Conservation (phyloP, 768 basidiomycete species). For the Hypsizygus marmoreus region DNA sequence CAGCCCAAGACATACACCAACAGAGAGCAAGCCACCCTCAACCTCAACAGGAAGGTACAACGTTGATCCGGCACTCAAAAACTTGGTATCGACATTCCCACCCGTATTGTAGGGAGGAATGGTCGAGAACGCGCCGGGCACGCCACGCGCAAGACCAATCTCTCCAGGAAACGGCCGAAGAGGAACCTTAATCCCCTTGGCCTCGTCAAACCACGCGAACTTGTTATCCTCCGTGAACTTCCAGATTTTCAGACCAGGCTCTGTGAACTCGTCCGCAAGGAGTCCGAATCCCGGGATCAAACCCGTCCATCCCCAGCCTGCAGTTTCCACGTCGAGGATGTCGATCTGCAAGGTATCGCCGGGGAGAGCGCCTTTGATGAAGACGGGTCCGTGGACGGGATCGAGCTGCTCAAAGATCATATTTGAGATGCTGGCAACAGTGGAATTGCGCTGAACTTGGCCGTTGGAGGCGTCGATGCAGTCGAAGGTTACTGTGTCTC, state of each 20-base stretch:
- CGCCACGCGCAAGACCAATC: conserved; percentile 61
- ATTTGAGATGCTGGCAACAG: conserved; percentile 32
- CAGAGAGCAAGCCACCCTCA: conserved; percentile 60
- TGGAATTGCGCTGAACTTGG: conserved; percentile 50
- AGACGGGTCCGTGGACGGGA: conserved; percentile 64
- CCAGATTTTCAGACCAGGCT: conserved; percentile 58
- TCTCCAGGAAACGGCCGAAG: conserved; percentile 62
- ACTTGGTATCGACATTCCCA: conserved; percentile 63
- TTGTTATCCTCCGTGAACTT: conserved; percentile 40
- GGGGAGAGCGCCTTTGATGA: conserved; percentile 49
- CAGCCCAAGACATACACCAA: conserved; percentile 47
- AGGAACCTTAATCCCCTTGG: conserved; percentile 49
- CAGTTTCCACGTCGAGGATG: conserved; percentile 51
- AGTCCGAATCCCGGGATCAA: conserved; percentile 62
- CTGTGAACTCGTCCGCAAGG: conserved; percentile 54
- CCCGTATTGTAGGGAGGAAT: conserved; percentile 66
- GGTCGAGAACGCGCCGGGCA: conserved; percentile 54
- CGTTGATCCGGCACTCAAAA: conserved; percentile 55
- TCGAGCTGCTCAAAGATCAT: conserved; percentile 51
- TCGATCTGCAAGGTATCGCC: conserved; percentile 66
- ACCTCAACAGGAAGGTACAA: conserved; percentile 60
- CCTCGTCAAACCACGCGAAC: conserved; percentile 54
- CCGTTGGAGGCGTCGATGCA: conserved; percentile 68
- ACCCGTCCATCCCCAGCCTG: conserved; percentile 66
- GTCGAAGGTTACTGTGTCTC: conserved; percentile 56